Conservation (phyloP, 306 rosid genomes). For the Cajanus cajan region DNA sequence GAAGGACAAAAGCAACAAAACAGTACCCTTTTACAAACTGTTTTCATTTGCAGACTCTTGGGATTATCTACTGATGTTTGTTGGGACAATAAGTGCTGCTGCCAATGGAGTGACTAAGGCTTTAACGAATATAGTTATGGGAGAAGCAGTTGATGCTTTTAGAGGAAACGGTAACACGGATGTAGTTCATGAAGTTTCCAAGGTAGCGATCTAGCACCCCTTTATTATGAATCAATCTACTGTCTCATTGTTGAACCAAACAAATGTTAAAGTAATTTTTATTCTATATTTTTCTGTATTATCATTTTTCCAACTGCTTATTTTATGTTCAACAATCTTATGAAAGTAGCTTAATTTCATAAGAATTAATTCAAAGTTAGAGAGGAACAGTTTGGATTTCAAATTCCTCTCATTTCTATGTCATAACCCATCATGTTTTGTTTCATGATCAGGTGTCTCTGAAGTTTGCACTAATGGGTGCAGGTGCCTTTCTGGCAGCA, state of each 20-base stretch:
- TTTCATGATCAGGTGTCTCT: constrained; percentile 51
- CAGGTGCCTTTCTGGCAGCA: constrained; percentile 50
- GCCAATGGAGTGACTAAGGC: constrained; percentile 59
- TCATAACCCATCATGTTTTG: constrained; percentile 6
- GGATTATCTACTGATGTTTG: constrained; percentile 56
- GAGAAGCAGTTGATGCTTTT: constrained; percentile 58
- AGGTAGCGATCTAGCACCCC: constrained; percentile 29
- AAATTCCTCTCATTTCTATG: constrained; percentile 12
- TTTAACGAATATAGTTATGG: constrained; percentile 55
- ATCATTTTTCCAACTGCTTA: not conserved
- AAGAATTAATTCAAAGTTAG: not conserved
- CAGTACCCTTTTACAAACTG: constrained; percentile 67
- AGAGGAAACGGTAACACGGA: constrained; percentile 38
- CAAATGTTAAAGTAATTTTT: not conserved
- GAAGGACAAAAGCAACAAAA: constrained; percentile 35
- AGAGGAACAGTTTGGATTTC: not conserved
- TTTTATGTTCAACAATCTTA: not conserved
- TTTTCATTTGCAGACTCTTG: constrained; percentile 74
- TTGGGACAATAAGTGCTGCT: constrained; percentile 58
- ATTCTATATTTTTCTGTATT: not conserved
- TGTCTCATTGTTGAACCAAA: not conserved
- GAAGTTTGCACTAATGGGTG: constrained; percentile 52
- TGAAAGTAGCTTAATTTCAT: not conserved
- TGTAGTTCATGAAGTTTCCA: constrained; percentile 57
- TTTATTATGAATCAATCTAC: not conserved